phyloP scores from a whole-genome alignment of 495 filamentous ascomycete species.

The Xylaria longipes region DNA sequence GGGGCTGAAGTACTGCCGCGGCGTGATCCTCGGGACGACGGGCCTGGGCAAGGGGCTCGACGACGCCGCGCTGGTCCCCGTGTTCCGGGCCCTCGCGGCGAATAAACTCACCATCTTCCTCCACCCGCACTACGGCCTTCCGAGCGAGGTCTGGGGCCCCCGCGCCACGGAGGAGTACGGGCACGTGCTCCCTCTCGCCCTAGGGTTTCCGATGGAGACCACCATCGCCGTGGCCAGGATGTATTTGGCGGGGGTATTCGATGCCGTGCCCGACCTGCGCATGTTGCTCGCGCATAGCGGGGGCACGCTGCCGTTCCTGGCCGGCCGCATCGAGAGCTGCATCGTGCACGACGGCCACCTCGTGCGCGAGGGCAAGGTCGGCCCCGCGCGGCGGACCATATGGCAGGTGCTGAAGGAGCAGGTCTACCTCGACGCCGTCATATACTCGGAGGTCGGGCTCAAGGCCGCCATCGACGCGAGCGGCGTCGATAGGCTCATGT shows the following conservation, averaged over 20 bases:
- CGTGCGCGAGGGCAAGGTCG: slow-evolving; percentile 55
- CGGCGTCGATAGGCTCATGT: slow-evolving; percentile 72
- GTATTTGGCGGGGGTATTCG: slow-evolving; percentile 84
- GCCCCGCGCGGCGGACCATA: slow-evolving; percentile 60
- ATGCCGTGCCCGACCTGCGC: slow-evolving; percentile 71
- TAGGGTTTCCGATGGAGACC: slow-evolving; percentile 94
- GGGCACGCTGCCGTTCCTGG: slow-evolving; percentile 87
- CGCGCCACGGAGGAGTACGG: slow-evolving; percentile 72
- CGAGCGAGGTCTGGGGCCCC: slow-evolving; percentile 76
- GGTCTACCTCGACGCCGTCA: slow-evolving; percentile 88
- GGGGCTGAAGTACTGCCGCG: slow-evolving; percentile 70
- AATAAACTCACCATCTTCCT: slow-evolving; percentile 74
- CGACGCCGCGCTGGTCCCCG: slow-evolving; percentile 70
- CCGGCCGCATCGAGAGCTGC: slow-evolving; percentile 88
- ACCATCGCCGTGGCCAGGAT: slow-evolving; percentile 90
- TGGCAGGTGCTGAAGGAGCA: slow-evolving; percentile 88
- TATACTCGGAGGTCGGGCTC: slow-evolving; percentile 76
- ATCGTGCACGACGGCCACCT: slow-evolving; percentile 80
- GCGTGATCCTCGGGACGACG: slow-evolving; percentile 86
- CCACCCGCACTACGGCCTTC: slow-evolving; percentile 93
- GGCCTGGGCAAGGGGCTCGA: slow-evolving; percentile 85
- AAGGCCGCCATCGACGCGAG: slow-evolving; percentile 72
- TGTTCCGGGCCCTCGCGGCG: slow-evolving; percentile 73
- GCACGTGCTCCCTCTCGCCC: slow-evolving; percentile 82
- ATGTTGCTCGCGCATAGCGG: slow-evolving; percentile 88